Evolutionary conservation across 2,329 filamentous ascomycete species (phyloP).

Genomic region (Calonectria pauciramosa): DNA sequence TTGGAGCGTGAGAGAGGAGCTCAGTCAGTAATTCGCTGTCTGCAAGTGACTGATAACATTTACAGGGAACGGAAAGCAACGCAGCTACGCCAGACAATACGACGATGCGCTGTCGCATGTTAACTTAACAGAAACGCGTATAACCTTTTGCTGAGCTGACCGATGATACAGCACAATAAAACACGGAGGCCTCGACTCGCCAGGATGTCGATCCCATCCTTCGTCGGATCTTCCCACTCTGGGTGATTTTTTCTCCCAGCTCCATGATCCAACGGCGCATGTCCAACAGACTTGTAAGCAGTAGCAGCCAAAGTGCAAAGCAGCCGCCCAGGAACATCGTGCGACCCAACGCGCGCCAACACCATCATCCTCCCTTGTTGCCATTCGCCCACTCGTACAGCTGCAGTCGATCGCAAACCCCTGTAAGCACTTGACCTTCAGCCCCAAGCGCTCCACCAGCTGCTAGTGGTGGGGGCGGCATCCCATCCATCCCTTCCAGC

Average conservation of each 20-base stretch:
- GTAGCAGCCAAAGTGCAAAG: neutral
- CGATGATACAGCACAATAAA: neutral
- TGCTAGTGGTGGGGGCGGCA: neutral
- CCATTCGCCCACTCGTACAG: slow-evolving; percentile 5
- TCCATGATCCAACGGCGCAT: neutral
- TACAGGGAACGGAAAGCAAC: neutral
- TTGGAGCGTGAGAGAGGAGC: neutral
- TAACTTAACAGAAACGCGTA: neutral
- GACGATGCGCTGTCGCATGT: neutral
- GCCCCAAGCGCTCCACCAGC: slow-evolving; percentile 2
- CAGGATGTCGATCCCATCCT: neutral
- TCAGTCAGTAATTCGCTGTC: neutral
- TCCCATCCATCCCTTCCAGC: neutral
- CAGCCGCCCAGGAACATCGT: neutral
- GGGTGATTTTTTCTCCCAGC: neutral
- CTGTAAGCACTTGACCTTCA: neutral
- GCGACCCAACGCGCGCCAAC: neutral
- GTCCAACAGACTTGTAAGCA: neutral
- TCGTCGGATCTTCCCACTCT: neutral
- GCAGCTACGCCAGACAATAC: neutral
- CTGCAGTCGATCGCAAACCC: neutral
- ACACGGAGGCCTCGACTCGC: neutral
- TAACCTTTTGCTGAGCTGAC: neutral
- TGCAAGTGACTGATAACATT: neutral
- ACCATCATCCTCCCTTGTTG: slow-evolving; percentile 3